Percentiles rank a stretch among this genome's conserved stretches.
Evolutionary conservation across 2,329 filamentous ascomycete species (phyloP).

Genomic region (Aspergillus costaricaensis): DNA sequence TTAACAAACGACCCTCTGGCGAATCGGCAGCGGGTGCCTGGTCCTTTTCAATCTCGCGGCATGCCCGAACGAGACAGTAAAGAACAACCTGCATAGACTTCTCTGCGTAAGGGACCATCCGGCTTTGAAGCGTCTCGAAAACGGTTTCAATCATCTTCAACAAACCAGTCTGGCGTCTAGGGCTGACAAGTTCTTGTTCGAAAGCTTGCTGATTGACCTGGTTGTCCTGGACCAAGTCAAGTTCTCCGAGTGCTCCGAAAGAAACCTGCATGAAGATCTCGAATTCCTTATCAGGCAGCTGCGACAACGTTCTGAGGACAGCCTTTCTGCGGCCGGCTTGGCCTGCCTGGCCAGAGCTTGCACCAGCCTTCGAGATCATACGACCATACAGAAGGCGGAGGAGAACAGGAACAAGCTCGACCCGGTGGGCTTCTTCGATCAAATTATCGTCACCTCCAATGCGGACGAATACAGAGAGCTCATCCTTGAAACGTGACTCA

Average conservation of each 20-base stretch:
- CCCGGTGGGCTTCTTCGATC: slow-evolving; percentile 72
- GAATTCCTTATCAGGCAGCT: slow-evolving; percentile 72
- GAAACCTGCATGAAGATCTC: slow-evolving; percentile 81
- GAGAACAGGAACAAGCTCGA: slow-evolving; percentile 78
- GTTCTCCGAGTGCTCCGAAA: slow-evolving; percentile 66
- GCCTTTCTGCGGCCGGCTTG: slow-evolving; percentile 75
- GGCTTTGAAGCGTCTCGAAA: slow-evolving; percentile 77
- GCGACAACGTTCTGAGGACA: slow-evolving; percentile 75
- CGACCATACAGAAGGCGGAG: slow-evolving; percentile 86
- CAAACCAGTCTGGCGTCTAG: slow-evolving; percentile 84
- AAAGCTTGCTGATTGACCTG: slow-evolving; percentile 57
- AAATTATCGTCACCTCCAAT: slow-evolving; percentile 64
- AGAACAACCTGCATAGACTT: slow-evolving; percentile 74
- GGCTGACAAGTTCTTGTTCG: slow-evolving; percentile 60
- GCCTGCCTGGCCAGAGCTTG: slow-evolving; percentile 74
- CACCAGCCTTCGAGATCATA: slow-evolving; percentile 78
- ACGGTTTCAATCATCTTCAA: slow-evolving; percentile 88
- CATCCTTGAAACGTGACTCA: slow-evolving; percentile 87
- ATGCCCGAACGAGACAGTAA: slow-evolving; percentile 75
- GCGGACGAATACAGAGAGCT: slow-evolving; percentile 85
- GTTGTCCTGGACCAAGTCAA: slow-evolving; percentile 59
- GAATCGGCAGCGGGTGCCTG: slow-evolving; percentile 28
- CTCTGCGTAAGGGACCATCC: slow-evolving; percentile 67
- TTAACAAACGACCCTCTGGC: slow-evolving; percentile 33
- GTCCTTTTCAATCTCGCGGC: slow-evolving; percentile 50